Evolutionary conservation across 768 basidiomycete species (phyloP), one percentile per base, ranked within the genome.

Genomic region (Leccinum uliginosum): DNA sequence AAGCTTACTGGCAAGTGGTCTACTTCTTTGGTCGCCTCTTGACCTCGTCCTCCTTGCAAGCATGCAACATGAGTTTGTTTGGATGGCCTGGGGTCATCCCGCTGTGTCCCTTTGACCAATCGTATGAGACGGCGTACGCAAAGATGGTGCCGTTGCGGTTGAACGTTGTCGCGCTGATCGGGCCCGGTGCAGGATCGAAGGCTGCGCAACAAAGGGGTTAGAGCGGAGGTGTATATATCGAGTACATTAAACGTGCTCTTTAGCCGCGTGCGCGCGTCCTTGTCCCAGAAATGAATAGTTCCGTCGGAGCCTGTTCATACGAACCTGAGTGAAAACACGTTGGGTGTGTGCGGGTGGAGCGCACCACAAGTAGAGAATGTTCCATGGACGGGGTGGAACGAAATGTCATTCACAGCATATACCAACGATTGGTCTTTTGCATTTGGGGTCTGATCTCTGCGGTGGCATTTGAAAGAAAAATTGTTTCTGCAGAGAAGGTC

Each of bases 261-360:
- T 75, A 98, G 81, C 40, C 95, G 86, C 7, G 89, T 93, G 56
- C 93, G 87, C 8, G 89, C 86, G 63, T 95, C 89, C 74, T 93
- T 94, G 73, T 97, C 93, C 93, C 93, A 96, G 72, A 89, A 91
- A 79, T 92, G 89, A 69, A 94, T 86, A 3, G 87, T 87, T 19
- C 92, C 92, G 62, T 94, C 92, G 44, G 88, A 80, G 10, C 89
- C 88, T 89, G 52, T 59, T 55, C 48, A 61, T 53, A 35, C 4
- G 47, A 12, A 27, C 46, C 46, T 57, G 49, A 58, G 52, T 23
- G 40, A 57, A 29, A 59, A 67, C 65, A 70, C 64, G 56, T 50
- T 69, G 57, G 48, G 11, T 34, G 53, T 52, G 19, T 38, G 45
- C 60, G 67, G 67, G 51, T 52, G 62, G 54, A 66, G 71, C 71